Evolutionary conservation across 768 basidiomycete species (phyloP), one percentile per base, ranked within the genome.

Genomic region (Tephrocybe sp.): DNA sequence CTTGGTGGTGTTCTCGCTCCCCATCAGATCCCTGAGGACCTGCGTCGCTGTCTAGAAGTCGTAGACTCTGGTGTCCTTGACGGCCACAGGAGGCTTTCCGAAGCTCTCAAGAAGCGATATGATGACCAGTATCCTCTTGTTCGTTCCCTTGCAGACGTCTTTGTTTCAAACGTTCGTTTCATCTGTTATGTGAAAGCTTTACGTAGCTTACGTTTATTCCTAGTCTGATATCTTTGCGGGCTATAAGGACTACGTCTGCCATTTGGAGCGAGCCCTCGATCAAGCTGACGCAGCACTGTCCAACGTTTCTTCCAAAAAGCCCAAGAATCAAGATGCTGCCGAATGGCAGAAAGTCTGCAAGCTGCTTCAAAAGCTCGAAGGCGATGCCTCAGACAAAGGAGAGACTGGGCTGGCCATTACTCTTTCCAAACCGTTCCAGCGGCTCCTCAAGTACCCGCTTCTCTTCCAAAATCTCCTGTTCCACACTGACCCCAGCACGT

Each of bases 391-490:
- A 40, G 89, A 91, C 49, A 88, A 88, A 62, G 95, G 93, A 51
- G 96, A 98, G 72, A 94, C 92, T 1, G 93, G 94, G 2, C 77
- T 99, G 49, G 89, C 92, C 32, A 99, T 99, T 65, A 92, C 92
- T 0, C 76, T 98, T 9, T 95, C 92, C 16, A 98, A 98, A 66
- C 96, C 97, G 2, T 97, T 99, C 73, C 96, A 98, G 64, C 83
- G 96, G 36, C 75, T 99, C 31, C 82, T 97, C 64, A 98, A 98
- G 67, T 97, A 98, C 67, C 97, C 97, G 4, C 79, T 99, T 31
- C 81, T 99, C 41, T 98, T 98, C 72, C 97, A 99, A 70, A 98
- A 97, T 66, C 79, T 98, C 13, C 82, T 98, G 48, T 98, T 89
- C 71, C 92, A 94, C 70, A 97, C 96, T 14, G 97, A 99, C 60